Conservation (phyloP, 2,329 filamentous ascomycete species). For the Cladosporium sp. region DNA sequence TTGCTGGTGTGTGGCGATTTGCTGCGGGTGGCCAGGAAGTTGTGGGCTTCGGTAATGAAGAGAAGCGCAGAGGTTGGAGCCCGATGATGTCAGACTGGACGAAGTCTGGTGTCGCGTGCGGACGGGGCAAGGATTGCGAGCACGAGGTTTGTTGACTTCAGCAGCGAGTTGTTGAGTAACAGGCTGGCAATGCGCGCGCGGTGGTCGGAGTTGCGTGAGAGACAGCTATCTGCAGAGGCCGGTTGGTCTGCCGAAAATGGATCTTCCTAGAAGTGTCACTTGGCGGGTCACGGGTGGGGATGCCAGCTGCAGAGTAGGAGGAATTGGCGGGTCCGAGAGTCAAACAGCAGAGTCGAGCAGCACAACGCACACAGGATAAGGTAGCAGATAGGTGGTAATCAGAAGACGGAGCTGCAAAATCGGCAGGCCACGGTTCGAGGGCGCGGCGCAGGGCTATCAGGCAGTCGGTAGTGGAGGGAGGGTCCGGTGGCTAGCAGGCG, state of each 20-base stretch:
- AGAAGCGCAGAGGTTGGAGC: constrained; percentile 4
- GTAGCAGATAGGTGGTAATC: neutral
- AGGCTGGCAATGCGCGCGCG: neutral
- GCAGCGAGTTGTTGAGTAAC: neutral
- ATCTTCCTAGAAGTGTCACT: neutral
- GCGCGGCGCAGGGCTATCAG: neutral
- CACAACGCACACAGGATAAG: neutral
- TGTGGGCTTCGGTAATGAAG: neutral
- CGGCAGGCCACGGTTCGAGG: neutral
- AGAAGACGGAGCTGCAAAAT: neutral
- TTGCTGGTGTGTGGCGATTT: constrained; percentile 8
- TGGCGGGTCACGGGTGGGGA: constrained; percentile 7
- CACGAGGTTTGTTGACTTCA: neutral
- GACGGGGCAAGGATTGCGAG: neutral
- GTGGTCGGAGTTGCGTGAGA: neutral
- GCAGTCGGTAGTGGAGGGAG: neutral
- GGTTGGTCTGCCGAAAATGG: constrained; percentile 1
- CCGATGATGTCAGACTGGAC: constrained; percentile 18
- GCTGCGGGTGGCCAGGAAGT: neutral
- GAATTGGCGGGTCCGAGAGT: neutral
- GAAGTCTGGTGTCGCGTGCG: constrained; percentile 5
- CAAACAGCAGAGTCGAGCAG: neutral
- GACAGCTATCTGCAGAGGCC: neutral
- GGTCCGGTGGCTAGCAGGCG: neutral
- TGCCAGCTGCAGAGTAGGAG: neutral